Percentiles rank a stretch among this genome's conserved stretches.
phyloP scores from a whole-genome alignment of 2,329 filamentous ascomycete species.

The Neopestalotiopsis rosae region DNA sequence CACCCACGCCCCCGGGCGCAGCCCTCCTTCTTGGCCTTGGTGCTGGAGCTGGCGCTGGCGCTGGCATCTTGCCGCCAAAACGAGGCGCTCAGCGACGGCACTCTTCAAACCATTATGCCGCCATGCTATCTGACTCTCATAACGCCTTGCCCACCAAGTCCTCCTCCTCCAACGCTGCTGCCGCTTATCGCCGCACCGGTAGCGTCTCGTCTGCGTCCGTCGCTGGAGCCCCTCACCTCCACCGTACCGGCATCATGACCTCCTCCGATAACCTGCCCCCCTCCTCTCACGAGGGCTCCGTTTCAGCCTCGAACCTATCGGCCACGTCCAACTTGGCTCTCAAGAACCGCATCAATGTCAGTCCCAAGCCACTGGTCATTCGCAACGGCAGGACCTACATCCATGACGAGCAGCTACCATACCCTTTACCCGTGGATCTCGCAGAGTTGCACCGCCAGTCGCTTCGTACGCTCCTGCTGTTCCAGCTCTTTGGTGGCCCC shows the following conservation, averaged over 20 bases:
- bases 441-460: slow-evolving; percentile 87
- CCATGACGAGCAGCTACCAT: slow-evolving; percentile 72
- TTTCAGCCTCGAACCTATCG: slow-evolving; percentile 31
- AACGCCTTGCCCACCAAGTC: slow-evolving; percentile 2
- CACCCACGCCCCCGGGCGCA: not conserved
- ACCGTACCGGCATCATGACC: slow-evolving; percentile 50
- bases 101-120: slow-evolving; percentile 26
- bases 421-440: slow-evolving; percentile 89
- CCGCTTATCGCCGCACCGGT: slow-evolving; percentile 46
- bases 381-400: slow-evolving; percentile 85
- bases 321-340: slow-evolving; percentile 30
- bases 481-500: slow-evolving; percentile 80
- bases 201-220: slow-evolving; percentile 53
- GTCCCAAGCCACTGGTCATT: slow-evolving; percentile 64
- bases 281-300: slow-evolving; percentile 46
- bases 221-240: slow-evolving; percentile 33
- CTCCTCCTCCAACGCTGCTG: slow-evolving; percentile 37
- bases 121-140: slow-evolving; percentile 25
- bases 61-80: slow-evolving; percentile 2
- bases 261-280: slow-evolving; percentile 50
- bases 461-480: slow-evolving; percentile 79
- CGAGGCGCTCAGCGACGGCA: not conserved
- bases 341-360: slow-evolving; percentile 27
- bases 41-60: slow-evolving; percentile 13
- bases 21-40: not conserved